Percentiles rank a stretch among this genome's conserved stretches.
Conservation (phyloP, 495 filamentous ascomycete species). For the Jackrogersella multiformis region DNA sequence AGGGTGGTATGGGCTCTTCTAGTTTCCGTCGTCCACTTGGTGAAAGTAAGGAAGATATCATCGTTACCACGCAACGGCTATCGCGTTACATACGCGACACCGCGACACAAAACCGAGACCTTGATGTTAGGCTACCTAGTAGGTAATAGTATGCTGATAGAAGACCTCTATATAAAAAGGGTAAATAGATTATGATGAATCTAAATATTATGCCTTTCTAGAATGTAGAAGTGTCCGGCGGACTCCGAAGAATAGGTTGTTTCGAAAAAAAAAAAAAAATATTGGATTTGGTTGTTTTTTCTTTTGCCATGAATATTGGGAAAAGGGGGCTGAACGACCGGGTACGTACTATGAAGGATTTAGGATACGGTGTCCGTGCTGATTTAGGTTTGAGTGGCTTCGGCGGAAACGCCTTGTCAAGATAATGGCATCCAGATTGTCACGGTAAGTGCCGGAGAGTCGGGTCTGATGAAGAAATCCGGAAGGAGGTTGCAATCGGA, state of each 20-base stretch:
- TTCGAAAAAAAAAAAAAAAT: constrained; percentile 1
- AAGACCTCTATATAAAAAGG: constrained; percentile 10
- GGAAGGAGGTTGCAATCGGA: constrained; percentile 29
- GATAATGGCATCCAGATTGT: constrained; percentile 14
- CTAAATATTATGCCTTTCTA: background rate
- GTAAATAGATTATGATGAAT: background rate
- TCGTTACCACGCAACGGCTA: constrained; percentile 26
- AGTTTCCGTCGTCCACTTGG: constrained; percentile 41
- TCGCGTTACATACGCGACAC: constrained; percentile 32
- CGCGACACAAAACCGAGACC: constrained; percentile 22
- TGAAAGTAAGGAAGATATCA: constrained; percentile 35
- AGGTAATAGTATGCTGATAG: constrained; percentile 8
- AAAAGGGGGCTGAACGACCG: constrained; percentile 21
- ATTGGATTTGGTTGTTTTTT: no score
- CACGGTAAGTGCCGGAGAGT: constrained; percentile 10
- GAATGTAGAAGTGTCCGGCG: background rate
- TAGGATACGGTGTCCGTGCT: constrained; percentile 26
- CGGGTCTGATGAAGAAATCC: constrained; percentile 35
- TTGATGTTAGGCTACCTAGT: no score
- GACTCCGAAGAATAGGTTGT: constrained; percentile 6
- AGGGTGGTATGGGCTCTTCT: constrained; percentile 51
- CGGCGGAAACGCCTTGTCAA: constrained; percentile 7
- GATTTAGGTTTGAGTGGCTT: constrained; percentile 30
- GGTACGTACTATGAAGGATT: constrained; percentile 19
- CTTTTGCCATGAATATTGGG: constrained; percentile 16